A percentile compares a stretch with the other conserved stretches of the same genome.
Evolutionary conservation across 2,329 filamentous ascomycete genomes (phyloP).

Genomic region (Monilinia polystroma): DNA sequence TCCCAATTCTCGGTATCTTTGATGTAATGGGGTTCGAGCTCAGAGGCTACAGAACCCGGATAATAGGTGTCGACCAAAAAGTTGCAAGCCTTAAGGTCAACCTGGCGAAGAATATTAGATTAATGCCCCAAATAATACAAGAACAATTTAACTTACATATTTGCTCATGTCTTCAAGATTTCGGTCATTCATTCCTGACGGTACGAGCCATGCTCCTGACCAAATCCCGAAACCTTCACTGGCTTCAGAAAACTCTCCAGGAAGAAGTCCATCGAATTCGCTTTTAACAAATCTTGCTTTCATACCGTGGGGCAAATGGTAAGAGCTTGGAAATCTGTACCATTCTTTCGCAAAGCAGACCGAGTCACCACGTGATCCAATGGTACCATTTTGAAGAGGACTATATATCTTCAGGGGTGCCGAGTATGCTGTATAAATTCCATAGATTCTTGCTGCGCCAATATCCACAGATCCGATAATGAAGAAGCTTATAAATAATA

Average conservation of each 20-base stretch:
- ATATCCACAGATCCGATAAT: constrained; percentile 64
- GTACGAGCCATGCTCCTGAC: constrained; percentile 79
- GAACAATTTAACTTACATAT: constrained; percentile 58
- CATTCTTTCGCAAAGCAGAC: constrained; percentile 96
- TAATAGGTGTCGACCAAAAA: constrained; percentile 90
- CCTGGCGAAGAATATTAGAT: constrained; percentile 42
- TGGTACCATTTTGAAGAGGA: constrained; percentile 56
- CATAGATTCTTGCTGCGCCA: constrained; percentile 70
- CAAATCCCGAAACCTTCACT: constrained; percentile 66
- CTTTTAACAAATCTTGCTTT: constrained; percentile 87
- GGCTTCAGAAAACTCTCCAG: constrained; percentile 84
- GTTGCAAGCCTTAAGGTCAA: constrained; percentile 69
- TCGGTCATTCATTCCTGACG: constrained; percentile 84
- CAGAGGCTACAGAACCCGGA: constrained; percentile 56
- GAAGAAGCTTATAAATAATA: constrained; percentile 59
- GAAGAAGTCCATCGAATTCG: constrained; percentile 83
- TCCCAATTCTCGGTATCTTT: constrained; percentile 76
- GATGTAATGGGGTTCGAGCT: constrained; percentile 77
- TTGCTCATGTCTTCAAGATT: constrained; percentile 86
- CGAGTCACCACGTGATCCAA: constrained; percentile 61
- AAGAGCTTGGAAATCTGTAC: constrained; percentile 96
- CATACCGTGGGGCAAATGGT: constrained; percentile 80
- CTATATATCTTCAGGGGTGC: constrained; percentile 73
- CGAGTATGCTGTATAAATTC: constrained; percentile 77
- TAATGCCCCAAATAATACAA: no score